Evolutionary conservation across 1,139 yeast species (phyloP).

Genomic region (Waltiozyma sp.): DNA sequence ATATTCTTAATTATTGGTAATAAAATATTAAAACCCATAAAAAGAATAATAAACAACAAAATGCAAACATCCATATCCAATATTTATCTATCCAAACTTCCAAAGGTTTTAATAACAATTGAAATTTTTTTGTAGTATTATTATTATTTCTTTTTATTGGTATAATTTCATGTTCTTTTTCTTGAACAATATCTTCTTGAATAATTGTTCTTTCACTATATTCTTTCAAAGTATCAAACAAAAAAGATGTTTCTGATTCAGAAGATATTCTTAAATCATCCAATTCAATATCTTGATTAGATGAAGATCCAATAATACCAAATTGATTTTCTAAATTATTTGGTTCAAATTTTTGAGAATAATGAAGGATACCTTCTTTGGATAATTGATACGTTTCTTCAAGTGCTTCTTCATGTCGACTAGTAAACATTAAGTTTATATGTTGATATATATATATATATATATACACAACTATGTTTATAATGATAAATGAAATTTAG

Average conservation of each 20-base stretch:
- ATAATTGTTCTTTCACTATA: background rate
- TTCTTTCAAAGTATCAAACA: background rate
- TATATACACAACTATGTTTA: too few relatives aligned
- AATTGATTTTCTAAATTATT: background rate
- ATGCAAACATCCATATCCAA: background rate
- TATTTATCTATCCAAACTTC: background rate
- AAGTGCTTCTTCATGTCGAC: background rate
- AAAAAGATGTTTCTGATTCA: background rate
- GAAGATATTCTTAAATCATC: background rate
- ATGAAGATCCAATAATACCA: too few relatives aligned
- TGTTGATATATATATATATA: too few relatives aligned
- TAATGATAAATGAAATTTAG: too few relatives aligned
- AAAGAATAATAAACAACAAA: background rate
- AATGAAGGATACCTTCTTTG: background rate
- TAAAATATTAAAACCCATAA: background rate
- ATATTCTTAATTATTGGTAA: background rate
- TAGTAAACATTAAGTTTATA: background rate
- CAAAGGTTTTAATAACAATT: background rate
- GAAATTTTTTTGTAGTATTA: too few relatives aligned
- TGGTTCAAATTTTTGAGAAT: background rate
- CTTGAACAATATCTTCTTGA: too few relatives aligned
- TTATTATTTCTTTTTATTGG: background rate
- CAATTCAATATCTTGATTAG: background rate
- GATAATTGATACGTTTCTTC: background rate
- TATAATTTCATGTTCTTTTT: too few relatives aligned